Evolutionary conservation across 495 filamentous ascomycete species (phyloP).

Genomic region (Mytilinidion resinicola): DNA sequence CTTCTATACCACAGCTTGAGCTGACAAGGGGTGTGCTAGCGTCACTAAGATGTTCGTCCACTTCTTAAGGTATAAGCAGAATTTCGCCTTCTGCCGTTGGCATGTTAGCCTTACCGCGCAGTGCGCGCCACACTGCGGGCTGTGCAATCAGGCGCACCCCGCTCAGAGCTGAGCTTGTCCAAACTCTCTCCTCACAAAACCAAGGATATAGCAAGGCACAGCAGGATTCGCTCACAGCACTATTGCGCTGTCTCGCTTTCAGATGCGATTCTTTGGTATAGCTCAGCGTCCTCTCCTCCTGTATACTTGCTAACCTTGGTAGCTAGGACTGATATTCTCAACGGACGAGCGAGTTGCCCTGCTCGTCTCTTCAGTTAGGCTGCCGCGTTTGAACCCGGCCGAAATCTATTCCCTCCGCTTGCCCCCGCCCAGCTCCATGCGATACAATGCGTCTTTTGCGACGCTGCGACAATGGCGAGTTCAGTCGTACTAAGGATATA

Average conservation of each 20-base stretch:
- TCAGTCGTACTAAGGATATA: neutral
- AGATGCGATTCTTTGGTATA: neutral
- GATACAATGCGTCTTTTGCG: slow-evolving; percentile 8
- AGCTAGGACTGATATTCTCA: too few relatives aligned
- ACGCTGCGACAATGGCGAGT: too few relatives aligned
- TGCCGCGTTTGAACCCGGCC: slow-evolving; percentile 1
- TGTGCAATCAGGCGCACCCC: neutral
- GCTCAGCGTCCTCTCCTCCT: neutral
- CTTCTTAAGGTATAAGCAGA: neutral
- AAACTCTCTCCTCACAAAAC: neutral
- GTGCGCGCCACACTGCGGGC: slow-evolving; percentile 1
- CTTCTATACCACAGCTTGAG: too few relatives aligned
- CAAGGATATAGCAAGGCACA: slow-evolving; percentile 4
- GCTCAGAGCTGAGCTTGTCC: neutral
- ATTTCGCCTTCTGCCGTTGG: neutral
- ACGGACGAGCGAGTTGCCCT: neutral
- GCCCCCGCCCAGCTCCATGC: neutral
- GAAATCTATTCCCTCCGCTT: neutral
- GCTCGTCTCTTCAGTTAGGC: slow-evolving; percentile 1
- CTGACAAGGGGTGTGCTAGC: too few relatives aligned
- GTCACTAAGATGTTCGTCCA: neutral
- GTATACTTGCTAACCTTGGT: slow-evolving; percentile 1
- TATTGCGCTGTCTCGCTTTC: slow-evolving; percentile 1
- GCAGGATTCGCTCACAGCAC: neutral
- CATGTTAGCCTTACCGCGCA: slow-evolving; percentile 1